phyloP scores from a whole-genome alignment of 805 yeast species.

The Sugiyamaella americana region DNA sequence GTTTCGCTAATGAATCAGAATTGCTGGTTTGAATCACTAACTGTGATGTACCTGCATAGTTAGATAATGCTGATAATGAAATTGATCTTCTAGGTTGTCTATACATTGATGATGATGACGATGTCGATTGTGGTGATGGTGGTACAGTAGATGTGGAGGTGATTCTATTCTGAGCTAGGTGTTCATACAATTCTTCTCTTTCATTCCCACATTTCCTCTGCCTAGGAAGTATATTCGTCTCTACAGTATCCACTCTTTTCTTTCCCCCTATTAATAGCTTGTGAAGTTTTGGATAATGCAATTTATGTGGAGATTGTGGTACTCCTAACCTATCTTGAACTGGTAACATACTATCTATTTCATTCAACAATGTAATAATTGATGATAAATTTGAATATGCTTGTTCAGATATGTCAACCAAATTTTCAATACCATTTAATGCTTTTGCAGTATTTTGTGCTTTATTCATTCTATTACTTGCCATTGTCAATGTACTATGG shows the following conservation, averaged over 20 bases:
- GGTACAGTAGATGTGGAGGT: background rate
- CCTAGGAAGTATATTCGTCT: too few species aligned
- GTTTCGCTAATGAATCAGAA: constrained; percentile 1
- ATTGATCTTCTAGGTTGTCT: constrained; percentile 2
- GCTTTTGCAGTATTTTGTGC: background rate
- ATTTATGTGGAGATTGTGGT: constrained; percentile 35
- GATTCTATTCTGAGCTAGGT: background rate
- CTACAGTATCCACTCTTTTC: background rate
- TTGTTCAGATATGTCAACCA: constrained; percentile 11
- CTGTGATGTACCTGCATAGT: background rate
- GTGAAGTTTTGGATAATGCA: constrained; percentile 41
- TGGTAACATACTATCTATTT: constrained; percentile 35
- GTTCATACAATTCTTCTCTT: background rate
- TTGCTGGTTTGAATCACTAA: background rate
- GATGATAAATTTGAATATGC: constrained; percentile 13
- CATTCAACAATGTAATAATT: constrained; percentile 13
- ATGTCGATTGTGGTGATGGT: background rate
- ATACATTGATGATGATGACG: background rate
- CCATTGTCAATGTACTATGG: constrained; percentile 6
- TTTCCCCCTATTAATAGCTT: background rate
- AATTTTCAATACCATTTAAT: constrained; percentile 11
- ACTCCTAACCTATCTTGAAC: constrained; percentile 34
- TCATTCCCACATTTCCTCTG: too few species aligned
- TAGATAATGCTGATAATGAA: constrained; percentile 5
- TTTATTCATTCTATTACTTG: constrained; percentile 11